Percentiles rank a stretch among this genome's conserved stretches.
These are phyloP conservation scores for Ilex paraguariensis DNA, from an alignment of 305 asterid species.

Conservation along the genomic window DNA sequence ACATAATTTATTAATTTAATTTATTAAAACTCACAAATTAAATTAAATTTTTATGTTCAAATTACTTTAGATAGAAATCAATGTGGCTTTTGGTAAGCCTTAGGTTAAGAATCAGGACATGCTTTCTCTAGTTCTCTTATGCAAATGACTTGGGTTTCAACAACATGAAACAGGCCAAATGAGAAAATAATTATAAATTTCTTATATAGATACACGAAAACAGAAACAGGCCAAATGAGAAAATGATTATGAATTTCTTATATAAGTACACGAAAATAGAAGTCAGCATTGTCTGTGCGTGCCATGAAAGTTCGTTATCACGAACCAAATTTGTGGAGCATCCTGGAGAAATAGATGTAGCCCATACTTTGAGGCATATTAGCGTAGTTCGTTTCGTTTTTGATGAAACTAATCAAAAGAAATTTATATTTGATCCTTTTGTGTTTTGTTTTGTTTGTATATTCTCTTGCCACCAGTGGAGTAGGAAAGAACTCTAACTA, in stretches of 20 bases:
- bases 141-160: slow-evolving; percentile 56
- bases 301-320: slow-evolving; percentile 61
- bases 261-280: slow-evolving; percentile 44
- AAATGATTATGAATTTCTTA: slow-evolving; percentile 50
- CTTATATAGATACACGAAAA: too few species aligned
- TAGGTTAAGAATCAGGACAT: slow-evolving; percentile 1
- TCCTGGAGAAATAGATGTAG: slow-evolving; percentile 50
- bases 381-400: slow-evolving; percentile 35
- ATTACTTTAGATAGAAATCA: too few species aligned
- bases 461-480: background rate
- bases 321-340: slow-evolving; percentile 78
- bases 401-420: background rate
- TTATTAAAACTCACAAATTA: too few species aligned
- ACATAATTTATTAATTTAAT: too few species aligned
- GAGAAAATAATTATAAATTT: too few species aligned
- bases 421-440: background rate
- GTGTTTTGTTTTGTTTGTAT: too few species aligned
- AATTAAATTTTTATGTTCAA: too few species aligned
- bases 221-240: too few species aligned
- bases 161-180: slow-evolving; percentile 67
- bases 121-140: slow-evolving; percentile 9
- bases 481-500: background rate
- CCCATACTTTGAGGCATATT: slow-evolving; percentile 58
- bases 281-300: slow-evolving; percentile 58
- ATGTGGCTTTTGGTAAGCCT: too few species aligned